Conservation (phyloP, 768 basidiomycete genomes). For the Leucocoprinus birnbaumii region DNA sequence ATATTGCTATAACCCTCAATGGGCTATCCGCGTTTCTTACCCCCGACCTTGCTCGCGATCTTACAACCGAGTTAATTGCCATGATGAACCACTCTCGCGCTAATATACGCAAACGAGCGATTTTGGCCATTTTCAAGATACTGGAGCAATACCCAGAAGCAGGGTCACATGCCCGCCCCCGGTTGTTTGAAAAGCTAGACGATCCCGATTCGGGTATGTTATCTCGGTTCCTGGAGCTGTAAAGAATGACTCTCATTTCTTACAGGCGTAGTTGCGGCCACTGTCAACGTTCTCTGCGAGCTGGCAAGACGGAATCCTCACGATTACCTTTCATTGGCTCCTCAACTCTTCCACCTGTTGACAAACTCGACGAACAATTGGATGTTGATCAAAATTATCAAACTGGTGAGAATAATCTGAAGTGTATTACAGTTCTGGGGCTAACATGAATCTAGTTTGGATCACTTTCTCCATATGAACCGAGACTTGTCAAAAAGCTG, state of each 20-base stretch:
- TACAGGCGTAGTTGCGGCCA: constrained; percentile 87
- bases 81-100: constrained; percentile 90
- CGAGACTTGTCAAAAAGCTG: constrained; percentile 90
- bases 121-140: constrained; percentile 79
- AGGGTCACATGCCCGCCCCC: constrained; percentile 55
- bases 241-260: not conserved
- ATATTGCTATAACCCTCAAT: constrained; percentile 73
- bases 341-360: constrained; percentile 88
- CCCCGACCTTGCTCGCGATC: constrained; percentile 86
- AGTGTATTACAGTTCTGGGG: not conserved
- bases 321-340: constrained; percentile 85
- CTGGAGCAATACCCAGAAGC: constrained; percentile 83
- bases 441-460: constrained; percentile 66
- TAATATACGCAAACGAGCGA: constrained; percentile 86
- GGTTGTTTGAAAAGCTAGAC: constrained; percentile 78
- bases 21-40: constrained; percentile 85
- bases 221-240: not conserved
- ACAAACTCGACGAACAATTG: constrained; percentile 97
- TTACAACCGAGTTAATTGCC: constrained; percentile 78
- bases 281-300: constrained; percentile 94
- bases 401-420: constrained; percentile 58
- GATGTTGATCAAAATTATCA: constrained; percentile 99
- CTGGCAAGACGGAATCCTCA: constrained; percentile 76
- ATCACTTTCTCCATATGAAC: constrained; percentile 86
- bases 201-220: constrained; percentile 68